A percentile compares a stretch with the other conserved stretches of the same genome.
Evolutionary conservation across 2,329 filamentous ascomycete species (phyloP).

Genomic region (Xylariomycetidae sp.): DNA sequence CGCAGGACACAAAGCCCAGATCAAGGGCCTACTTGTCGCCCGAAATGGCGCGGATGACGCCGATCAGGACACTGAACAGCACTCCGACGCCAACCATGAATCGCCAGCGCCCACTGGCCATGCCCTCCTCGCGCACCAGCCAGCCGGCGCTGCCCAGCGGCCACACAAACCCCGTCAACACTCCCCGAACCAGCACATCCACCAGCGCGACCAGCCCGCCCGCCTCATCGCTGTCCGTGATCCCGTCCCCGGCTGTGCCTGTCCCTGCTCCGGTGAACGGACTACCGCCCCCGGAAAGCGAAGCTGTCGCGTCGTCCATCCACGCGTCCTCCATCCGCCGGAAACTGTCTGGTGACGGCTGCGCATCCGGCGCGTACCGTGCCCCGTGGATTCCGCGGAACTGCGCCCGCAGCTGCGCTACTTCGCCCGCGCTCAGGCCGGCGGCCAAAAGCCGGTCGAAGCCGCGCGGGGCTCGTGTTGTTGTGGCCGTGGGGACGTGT

Average conservation of each 20-base stretch:
- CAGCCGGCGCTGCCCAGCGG: conserved; percentile 81
- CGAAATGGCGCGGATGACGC: conserved; percentile 29
- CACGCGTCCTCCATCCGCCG: conserved; percentile 80
- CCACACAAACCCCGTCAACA: conserved; percentile 92
- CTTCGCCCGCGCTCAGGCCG: conserved; percentile 77
- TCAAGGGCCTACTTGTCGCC: conserved; percentile 21
- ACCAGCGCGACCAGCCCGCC: conserved; percentile 53
- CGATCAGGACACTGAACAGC: conserved; percentile 45
- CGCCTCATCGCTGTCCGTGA: conserved; percentile 40
- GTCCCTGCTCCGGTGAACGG: conserved; percentile 33
- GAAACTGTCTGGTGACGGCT: conserved; percentile 73
- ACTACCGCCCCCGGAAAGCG: conserved; percentile 21
- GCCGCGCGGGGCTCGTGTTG: conserved; percentile 58
- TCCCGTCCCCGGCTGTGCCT: conserved; percentile 28
- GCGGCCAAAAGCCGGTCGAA: conserved; percentile 81
- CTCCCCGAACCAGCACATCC: conserved; percentile 82
- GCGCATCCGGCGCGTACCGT: conserved; percentile 79
- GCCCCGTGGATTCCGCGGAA: conserved; percentile 80
- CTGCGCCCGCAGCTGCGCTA: conserved; percentile 78
- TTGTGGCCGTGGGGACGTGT: conserved; percentile 22
- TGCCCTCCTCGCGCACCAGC: conserved; percentile 78
- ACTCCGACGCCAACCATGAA: conserved; percentile 84
- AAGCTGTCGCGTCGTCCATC: conserved; percentile 67
- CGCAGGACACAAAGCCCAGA: not conserved
- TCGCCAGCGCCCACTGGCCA: conserved; percentile 79